Evolutionary conservation across 163 green algal species (phyloP).

Genomic region (Chlamydomonas reinhardtii): DNA sequence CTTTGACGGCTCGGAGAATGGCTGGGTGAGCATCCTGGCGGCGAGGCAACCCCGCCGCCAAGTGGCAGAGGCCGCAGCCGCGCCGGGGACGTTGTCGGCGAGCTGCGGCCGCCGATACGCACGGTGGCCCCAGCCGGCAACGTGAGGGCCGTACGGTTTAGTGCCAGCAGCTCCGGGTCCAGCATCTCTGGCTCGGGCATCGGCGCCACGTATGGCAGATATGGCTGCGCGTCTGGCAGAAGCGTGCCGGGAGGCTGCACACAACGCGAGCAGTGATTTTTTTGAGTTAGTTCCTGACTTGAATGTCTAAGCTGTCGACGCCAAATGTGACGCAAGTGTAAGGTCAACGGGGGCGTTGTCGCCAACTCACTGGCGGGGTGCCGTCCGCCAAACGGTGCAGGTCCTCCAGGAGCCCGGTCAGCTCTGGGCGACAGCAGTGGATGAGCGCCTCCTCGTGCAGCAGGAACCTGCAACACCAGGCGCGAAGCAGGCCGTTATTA

Average conservation of each 20-base stretch:
- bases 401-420: constrained; percentile 54
- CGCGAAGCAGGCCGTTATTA: too few relatives aligned
- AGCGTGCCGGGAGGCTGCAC: constrained; percentile 27
- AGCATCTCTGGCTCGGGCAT: constrained; percentile 12
- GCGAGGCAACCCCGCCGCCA: neutral
- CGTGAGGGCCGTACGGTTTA: neutral
- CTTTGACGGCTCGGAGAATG: neutral
- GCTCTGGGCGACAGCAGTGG: constrained; percentile 3
- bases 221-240: constrained; percentile 28
- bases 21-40: neutral
- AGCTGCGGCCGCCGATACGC: neutral
- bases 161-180: neutral
- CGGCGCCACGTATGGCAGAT: constrained; percentile 37
- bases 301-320: neutral
- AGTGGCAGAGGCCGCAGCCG: neutral
- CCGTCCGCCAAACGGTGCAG: constrained; percentile 36
- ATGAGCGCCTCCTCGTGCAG: constrained; percentile 49
- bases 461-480: constrained; percentile 17
- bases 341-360: too few relatives aligned
- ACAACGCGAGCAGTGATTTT: too few relatives aligned
- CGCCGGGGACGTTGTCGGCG: neutral
- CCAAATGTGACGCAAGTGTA: too few relatives aligned
- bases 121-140: neutral
- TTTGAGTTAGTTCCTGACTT: too few relatives aligned
- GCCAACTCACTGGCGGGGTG: constrained; percentile 1